phyloP scores from a whole-genome alignment of 805 yeast genomes.

The Candida morakotiae region DNA sequence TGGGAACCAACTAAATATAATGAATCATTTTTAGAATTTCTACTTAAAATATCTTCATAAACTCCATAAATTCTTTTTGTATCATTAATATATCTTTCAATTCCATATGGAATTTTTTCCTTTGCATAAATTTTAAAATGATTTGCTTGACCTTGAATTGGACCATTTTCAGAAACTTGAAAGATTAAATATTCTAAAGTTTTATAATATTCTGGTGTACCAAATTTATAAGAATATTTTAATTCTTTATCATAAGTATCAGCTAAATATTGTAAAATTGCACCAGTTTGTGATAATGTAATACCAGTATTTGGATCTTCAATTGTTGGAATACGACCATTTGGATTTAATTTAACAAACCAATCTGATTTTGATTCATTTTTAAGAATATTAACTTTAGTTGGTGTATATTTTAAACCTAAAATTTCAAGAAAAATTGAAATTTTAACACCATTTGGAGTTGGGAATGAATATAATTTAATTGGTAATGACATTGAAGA shows the following conservation, averaged over 20 bases:
- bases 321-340: slow-evolving; percentile 59
- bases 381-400: slow-evolving; percentile 36
- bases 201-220: slow-evolving; percentile 44
- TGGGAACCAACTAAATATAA: slow-evolving; percentile 55
- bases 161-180: slow-evolving; percentile 50
- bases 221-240: slow-evolving; percentile 36
- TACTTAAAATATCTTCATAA: slow-evolving; percentile 44
- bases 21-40: slow-evolving; percentile 39
- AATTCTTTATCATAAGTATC: slow-evolving; percentile 55
- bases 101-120: slow-evolving; percentile 52
- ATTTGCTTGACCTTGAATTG: slow-evolving; percentile 57
- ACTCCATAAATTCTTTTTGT: slow-evolving; percentile 51
- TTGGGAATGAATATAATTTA: slow-evolving; percentile 18
- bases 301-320: slow-evolving; percentile 29
- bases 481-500: slow-evolving; percentile 5
- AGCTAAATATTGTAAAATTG: slow-evolving; percentile 54
- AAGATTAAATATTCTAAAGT: slow-evolving; percentile 50
- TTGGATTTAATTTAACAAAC: slow-evolving; percentile 53
- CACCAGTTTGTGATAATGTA: slow-evolving; percentile 54
- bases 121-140: slow-evolving; percentile 43
- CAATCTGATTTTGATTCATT: slow-evolving; percentile 52
- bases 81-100: slow-evolving; percentile 47
- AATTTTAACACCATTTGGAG: slow-evolving; percentile 44
- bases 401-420: slow-evolving; percentile 36
- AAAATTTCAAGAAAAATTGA: slow-evolving; percentile 37